These are phyloP conservation scores for Saccharomyces hybrid DNA, from an alignment of 1,139 yeast genomes.

Conservation along the genomic window DNA sequence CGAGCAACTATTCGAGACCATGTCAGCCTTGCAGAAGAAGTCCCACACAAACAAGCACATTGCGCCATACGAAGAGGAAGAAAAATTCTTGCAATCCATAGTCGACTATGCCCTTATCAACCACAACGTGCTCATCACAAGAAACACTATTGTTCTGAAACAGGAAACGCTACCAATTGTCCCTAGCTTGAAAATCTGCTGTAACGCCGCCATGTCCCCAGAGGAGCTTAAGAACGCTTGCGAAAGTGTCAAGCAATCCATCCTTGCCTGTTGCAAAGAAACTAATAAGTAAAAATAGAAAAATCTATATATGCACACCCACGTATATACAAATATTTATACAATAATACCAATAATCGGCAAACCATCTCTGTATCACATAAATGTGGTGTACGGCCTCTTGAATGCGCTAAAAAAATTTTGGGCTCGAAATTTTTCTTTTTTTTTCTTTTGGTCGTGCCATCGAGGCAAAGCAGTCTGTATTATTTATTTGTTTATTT, in stretches of 20 bases:
- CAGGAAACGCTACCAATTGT: conserved; percentile 73
- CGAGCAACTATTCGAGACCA: conserved; percentile 24
- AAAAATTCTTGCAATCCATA: conserved; percentile 53
- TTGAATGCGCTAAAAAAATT: background rate
- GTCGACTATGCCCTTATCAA: conserved; percentile 46
- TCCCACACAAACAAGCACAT: conserved; percentile 29
- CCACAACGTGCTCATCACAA: conserved; percentile 54
- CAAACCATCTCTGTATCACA: background rate
- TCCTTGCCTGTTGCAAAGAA: conserved; percentile 13
- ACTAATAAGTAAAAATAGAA: conserved; percentile 1
- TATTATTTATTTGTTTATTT: background rate
- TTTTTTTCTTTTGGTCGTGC: background rate
- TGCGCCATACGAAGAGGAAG: conserved; percentile 50
- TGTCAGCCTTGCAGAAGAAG: conserved; percentile 26
- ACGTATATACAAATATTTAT: conserved; percentile 2
- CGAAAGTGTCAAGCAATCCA: conserved; percentile 12
- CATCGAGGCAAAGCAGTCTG: background rate
- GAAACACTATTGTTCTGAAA: conserved; percentile 60
- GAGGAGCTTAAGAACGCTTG: conserved; percentile 41
- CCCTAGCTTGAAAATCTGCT: conserved; percentile 61
- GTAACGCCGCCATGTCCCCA: conserved; percentile 48
- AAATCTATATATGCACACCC: background rate
- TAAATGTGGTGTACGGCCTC: background rate
- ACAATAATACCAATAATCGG: background rate
- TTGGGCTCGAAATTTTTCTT: background rate